Conservation (phyloP, 352 stramenopile genomes). For the Globisporangium carolinianum region DNA sequence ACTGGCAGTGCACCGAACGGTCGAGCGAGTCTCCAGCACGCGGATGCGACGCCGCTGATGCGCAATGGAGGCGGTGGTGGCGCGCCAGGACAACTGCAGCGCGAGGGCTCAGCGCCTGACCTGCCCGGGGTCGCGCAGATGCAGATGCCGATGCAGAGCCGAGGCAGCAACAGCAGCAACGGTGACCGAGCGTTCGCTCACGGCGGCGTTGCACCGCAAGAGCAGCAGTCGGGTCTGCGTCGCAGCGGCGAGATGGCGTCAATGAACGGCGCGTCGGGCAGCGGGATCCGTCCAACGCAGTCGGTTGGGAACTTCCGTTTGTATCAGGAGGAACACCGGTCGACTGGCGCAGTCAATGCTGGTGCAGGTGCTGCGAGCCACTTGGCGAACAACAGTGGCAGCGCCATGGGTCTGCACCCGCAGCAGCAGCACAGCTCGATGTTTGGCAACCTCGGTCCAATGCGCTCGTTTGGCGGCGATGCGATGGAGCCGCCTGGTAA, state of each 20-base stretch:
- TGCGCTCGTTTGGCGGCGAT: conserved; percentile 5
- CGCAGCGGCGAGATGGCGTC: conserved; percentile 17
- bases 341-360: neutral
- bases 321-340: conserved; percentile 47
- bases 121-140: conserved; percentile 11
- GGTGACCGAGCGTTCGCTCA: conserved; percentile 10
- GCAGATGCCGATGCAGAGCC: conserved; percentile 7
- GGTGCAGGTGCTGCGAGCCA: neutral
- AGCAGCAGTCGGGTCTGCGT: conserved; percentile 16
- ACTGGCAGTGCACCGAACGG: conserved; percentile 1
- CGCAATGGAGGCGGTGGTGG: conserved; percentile 7
- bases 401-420: neutral
- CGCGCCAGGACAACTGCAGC: conserved; percentile 18
- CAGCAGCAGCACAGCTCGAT: conserved; percentile 9
- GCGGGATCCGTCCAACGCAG: conserved; percentile 45
- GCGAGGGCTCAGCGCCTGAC: conserved; percentile 33
- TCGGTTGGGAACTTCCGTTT: conserved; percentile 76
- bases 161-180: conserved; percentile 2
- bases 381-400: neutral
- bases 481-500: neutral
- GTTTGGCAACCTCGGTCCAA: conserved; percentile 13
- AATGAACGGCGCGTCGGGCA: conserved; percentile 5
- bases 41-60: conserved; percentile 4
- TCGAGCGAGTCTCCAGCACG: neutral
- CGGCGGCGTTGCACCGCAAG: conserved; percentile 6